These are phyloP conservation scores for Panicum virgatum DNA, from an alignment of 202 grass and related monocot genomes.

Conservation along the genomic window DNA sequence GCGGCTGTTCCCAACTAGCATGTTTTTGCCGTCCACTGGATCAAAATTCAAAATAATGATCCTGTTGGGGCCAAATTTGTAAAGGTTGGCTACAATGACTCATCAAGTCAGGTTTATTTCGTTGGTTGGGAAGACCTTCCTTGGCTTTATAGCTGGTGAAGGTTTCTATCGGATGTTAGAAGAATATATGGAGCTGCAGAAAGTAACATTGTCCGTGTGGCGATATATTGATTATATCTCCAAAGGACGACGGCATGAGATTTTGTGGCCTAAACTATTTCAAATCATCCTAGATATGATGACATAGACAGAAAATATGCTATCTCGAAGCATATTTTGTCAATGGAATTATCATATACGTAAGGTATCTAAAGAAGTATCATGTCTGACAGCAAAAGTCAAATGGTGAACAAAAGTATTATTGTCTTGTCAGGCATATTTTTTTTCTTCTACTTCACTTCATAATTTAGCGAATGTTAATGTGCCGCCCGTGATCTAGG, in stretches of 20 bases:
- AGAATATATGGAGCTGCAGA: conserved; percentile 23
- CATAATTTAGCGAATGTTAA: neutral
- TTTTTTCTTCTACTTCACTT: neutral
- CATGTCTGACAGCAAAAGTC: neutral
- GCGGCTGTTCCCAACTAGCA: neutral
- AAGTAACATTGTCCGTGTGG: neutral
- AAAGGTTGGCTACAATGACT: neutral
- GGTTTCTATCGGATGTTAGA: neutral
- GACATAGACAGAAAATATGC: neutral
- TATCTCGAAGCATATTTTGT: conserved; percentile 18
- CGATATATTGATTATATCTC: neutral
- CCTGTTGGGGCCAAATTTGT: neutral
- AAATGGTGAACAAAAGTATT: neutral
- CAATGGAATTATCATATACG: conserved; percentile 5
- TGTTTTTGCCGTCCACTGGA: neutral
- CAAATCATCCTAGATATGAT: neutral
- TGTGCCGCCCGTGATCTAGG: neutral
- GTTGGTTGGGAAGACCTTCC: neutral
- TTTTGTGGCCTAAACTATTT: neutral
- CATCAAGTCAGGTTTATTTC: neutral
- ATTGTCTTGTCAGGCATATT: conserved; percentile 19
- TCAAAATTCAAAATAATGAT: neutral
- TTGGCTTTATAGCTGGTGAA: neutral
- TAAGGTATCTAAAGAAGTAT: neutral
- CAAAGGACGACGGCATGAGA: neutral